Evolutionary conservation across 1,284 basidiomycete species (phyloP), one percentile per base, ranked within the genome.

Genomic region (Pyrrhoderma lamaoense): DNA sequence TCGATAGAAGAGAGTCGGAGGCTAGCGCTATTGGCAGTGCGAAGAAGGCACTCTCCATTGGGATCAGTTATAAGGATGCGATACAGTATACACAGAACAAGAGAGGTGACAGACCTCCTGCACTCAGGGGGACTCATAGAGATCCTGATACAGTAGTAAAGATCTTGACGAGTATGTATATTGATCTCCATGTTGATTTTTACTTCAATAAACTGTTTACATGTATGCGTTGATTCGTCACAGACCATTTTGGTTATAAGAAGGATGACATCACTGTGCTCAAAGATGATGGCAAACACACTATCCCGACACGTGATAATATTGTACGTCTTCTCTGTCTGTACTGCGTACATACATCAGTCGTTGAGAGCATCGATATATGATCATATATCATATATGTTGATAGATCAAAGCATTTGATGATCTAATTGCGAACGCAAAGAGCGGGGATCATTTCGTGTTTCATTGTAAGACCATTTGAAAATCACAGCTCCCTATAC

Each of bases 361-460:
- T n/a, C n/a, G n/a, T n/a, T n/a, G n/a, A n/a, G n/a, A n/a, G n/a
- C n/a, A n/a, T n/a, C n/a, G n/a, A n/a, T n/a, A n/a, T n/a, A n/a
- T n/a, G n/a, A n/a, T 13, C 47, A 38, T n/a, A 36, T 18, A 11
- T 36, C 21, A 11, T 14, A 4, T 2, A 18, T 27, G 47, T 48
- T 21, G 25, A 16, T 35, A 58, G 57, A 21, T 58, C 19, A 43
- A 34, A 36, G 56, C 54, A 3, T 51, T 57, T 14, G 46, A 53
- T 13, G 44, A 55, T 3, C 37, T 59, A 19, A 52, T 59, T 27
- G 31, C 34, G 35, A 48, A 54, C 38, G 53, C 56, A 2, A 44
- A 52, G 19, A 37, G 46, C 35, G 56, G 56, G 9, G 56, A 59
- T 35, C 53, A 46, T n/a, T 57, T 56, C 43, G 54, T 59, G 21